These are phyloP conservation scores for Chaetomium strumarium DNA, from an alignment of 2,329 filamentous ascomycete species.

Conservation along the genomic window DNA sequence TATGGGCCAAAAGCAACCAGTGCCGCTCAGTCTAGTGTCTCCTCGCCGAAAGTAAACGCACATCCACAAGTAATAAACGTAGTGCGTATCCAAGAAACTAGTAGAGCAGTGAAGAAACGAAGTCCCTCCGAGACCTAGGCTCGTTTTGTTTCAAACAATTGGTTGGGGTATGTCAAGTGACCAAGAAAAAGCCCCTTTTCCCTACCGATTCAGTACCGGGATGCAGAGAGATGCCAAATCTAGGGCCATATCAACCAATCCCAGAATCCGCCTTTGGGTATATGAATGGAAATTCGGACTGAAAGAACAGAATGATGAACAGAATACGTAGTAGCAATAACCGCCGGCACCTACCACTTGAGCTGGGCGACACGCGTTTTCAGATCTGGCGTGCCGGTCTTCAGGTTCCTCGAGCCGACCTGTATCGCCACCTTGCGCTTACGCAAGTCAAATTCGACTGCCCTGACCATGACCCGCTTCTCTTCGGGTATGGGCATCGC, in stretches of 20 bases:
- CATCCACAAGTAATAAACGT: background rate
- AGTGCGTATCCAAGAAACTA: background rate
- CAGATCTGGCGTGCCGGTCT: slow-evolving; percentile 40
- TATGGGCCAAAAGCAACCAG: background rate
- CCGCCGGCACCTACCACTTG: slow-evolving; percentile 33
- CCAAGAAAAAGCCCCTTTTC: background rate
- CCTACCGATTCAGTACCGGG: background rate
- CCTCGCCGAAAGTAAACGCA: too few relatives aligned
- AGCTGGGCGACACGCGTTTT: slow-evolving; percentile 43
- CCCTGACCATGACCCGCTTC: slow-evolving; percentile 50
- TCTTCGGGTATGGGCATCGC: slow-evolving; percentile 48
- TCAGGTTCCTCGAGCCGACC: slow-evolving; percentile 50
- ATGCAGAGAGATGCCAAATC: background rate
- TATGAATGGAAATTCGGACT: background rate
- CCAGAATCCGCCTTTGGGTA: background rate
- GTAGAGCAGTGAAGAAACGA: background rate
- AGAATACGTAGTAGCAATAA: background rate
- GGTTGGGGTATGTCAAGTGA: background rate
- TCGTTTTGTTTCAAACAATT: background rate
- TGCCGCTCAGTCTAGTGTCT: too few relatives aligned
- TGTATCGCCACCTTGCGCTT: slow-evolving; percentile 43
- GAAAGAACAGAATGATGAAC: background rate
- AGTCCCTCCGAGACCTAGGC: slow-evolving; percentile 4
- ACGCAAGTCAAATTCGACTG: slow-evolving; percentile 52
- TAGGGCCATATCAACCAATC: background rate